These are phyloP conservation scores for Musa itinerans DNA, from an alignment of 176 grass and related monocot genomes.

Conservation along the genomic window DNA sequence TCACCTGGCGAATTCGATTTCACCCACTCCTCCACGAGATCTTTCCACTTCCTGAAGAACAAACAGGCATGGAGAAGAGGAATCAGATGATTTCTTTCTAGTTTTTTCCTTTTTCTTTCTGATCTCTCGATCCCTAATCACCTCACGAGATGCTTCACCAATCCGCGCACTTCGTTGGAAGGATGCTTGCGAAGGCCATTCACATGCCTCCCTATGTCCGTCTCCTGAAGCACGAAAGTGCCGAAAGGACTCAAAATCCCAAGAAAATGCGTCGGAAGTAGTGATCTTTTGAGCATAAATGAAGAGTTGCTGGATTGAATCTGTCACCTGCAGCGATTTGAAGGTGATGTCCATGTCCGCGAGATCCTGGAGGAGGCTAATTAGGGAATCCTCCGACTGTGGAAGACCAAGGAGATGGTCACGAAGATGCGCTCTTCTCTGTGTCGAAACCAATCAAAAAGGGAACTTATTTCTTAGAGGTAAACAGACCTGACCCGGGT, in stretches of 20 bases:
- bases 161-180: constrained; percentile 42
- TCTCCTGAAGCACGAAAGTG: constrained; percentile 34
- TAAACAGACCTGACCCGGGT: constrained; percentile 40
- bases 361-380: constrained; percentile 51
- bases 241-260: neutral
- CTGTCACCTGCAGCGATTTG: constrained; percentile 46
- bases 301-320: neutral
- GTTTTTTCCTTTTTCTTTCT: neutral
- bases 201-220: constrained; percentile 60
- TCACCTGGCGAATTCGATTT: constrained; percentile 36
- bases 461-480: neutral
- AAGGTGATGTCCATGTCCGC: constrained; percentile 68
- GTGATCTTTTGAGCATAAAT: neutral
- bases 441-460: neutral
- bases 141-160: constrained; percentile 61
- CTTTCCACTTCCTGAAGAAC: constrained; percentile 62
- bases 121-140: constrained; percentile 24
- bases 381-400: constrained; percentile 53
- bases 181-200: constrained; percentile 59
- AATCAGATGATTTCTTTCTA: neutral
- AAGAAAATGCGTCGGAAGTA: neutral
- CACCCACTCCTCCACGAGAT: constrained; percentile 52
- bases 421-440: neutral
- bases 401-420: neutral
- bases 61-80: neutral